Evolutionary conservation across 108 stramenopile species (phyloP).

Genomic region (Aurantiochytrium sp.): DNA sequence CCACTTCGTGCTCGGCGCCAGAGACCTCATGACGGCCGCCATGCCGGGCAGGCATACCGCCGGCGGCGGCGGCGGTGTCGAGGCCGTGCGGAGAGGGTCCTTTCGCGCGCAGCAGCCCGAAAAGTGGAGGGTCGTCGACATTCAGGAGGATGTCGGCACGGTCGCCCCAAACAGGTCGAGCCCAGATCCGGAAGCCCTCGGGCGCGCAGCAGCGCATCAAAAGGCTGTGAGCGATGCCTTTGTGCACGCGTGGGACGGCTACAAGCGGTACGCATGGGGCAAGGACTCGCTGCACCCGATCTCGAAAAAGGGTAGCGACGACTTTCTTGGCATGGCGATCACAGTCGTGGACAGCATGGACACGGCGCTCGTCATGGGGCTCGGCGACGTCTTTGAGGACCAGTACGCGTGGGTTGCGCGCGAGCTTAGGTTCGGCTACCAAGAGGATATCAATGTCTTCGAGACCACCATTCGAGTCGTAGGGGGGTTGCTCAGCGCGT

Average conservation of each 20-base stretch:
- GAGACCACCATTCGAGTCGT: conserved; percentile 95
- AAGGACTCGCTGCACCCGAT: conserved; percentile 67
- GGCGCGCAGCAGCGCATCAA: background rate
- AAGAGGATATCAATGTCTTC: conserved; percentile 75
- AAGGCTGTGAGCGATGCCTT: conserved; percentile 45
- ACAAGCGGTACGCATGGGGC: conserved; percentile 55
- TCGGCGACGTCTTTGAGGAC: conserved; percentile 82
- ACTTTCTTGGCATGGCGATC: conserved; percentile 83
- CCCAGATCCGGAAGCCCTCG: background rate
- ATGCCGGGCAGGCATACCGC: no score
- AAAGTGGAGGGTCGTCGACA: no score
- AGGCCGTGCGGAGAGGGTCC: no score
- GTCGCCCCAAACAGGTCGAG: no score
- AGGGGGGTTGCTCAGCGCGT: conserved; percentile 86
- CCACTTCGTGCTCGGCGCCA: no score
- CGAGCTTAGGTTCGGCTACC: conserved; percentile 53
- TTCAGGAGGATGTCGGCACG: no score
- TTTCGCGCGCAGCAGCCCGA: no score
- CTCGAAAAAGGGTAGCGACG: conserved; percentile 44
- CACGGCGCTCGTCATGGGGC: conserved; percentile 90
- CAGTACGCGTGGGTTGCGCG: conserved; percentile 75
- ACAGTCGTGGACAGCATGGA: conserved; percentile 90
- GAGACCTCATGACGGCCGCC: no score
- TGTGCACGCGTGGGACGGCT: conserved; percentile 51
- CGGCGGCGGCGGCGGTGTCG: no score